phyloP scores from a whole-genome alignment of 2,329 filamentous ascomycete species.

The Seiridium unicorne region DNA sequence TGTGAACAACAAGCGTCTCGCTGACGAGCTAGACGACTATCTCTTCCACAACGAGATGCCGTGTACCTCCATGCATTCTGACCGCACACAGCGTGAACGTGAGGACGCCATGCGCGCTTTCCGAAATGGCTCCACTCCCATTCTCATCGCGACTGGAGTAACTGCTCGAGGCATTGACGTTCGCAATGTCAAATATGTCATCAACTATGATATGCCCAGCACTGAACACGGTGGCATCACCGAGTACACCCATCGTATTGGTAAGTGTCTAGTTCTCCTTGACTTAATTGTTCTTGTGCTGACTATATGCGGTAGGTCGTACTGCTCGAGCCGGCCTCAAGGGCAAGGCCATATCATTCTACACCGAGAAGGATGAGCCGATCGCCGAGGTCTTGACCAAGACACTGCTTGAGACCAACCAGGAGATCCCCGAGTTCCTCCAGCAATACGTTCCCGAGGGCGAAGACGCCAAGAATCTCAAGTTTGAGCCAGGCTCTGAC shows the following conservation, averaged over 20 bases:
- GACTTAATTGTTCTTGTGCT: conserved; percentile 2
- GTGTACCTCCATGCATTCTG: conserved; percentile 82
- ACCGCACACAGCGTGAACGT: conserved; percentile 85
- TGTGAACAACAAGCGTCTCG: conserved; percentile 75
- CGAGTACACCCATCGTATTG: conserved; percentile 93
- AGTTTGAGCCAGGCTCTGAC: conserved; percentile 56
- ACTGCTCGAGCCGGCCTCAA: conserved; percentile 90
- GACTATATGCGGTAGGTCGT: conserved; percentile 56
- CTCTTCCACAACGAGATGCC: conserved; percentile 79
- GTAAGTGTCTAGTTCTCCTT: conserved; percentile 46
- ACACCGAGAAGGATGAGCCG: conserved; percentile 72
- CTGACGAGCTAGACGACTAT: conserved; percentile 84
- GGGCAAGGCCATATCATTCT: conserved; percentile 87
- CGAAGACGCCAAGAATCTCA: conserved; percentile 41
- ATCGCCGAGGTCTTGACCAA: conserved; percentile 75
- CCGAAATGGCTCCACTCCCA: conserved; percentile 69
- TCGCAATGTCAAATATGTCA: conserved; percentile 80
- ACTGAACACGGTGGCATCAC: conserved; percentile 79
- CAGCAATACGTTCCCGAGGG: conserved; percentile 60
- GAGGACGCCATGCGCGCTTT: conserved; percentile 90
- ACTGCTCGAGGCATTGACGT: conserved; percentile 88
- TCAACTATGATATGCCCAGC: conserved; percentile 88
- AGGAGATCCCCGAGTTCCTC: conserved; percentile 81
- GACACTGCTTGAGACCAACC: conserved; percentile 75
- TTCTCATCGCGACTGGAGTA: conserved; percentile 84